Evolutionary conservation across 805 yeast species (phyloP), one percentile per base, ranked within the genome.

Genomic region (Nakazawaea anatomiae): DNA sequence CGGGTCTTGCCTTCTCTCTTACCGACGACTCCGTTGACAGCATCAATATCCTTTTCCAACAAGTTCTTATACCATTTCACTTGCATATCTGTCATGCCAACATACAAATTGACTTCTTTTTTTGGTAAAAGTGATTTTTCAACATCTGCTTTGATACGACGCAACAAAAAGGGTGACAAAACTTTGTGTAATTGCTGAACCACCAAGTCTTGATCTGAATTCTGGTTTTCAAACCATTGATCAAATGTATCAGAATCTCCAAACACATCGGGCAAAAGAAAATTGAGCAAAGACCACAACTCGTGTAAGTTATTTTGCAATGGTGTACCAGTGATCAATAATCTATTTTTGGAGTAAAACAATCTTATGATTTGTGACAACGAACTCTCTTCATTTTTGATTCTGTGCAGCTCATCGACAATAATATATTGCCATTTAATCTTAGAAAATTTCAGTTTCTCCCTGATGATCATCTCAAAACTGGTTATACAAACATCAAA

Each of bases 41-140:
- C 97, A 65, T 89, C 96, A 49, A 92, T 88, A 61, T 92, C 97
- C 61, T 90, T 92, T 64, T 91, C 97, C 51, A 94, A 70, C 50
- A 92, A 71, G 55, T 85, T 85, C 64, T 85, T 85, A 67, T 92
- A 92, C 98, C 98, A 92, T 61, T 82, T 79, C 30, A 85, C 72
- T 70, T 92, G 98, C 98, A 92, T 92, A 31, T 87, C 90, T 0
- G 96, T 82, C 97, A 92, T 90, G 9, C 96, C 96, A 42, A 91
- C 87, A 63, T 92, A 92, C 36, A 94, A 75, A 58, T 92, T 92
- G 43, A 87, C 74, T 68, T 94, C 98, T 52, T 87, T 86, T 64
- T 94, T 94, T 5, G 98, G 98, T 39, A 90, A 70, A 47, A 92
- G 73, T 0, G 96, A 86, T 60, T 85, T 89, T 65, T 92, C 98